A percentile compares a stretch with the other conserved stretches of the same genome.
Conservation (phyloP, 2,329 filamentous ascomycete species). For the Pseudogymnoascus sp. region DNA sequence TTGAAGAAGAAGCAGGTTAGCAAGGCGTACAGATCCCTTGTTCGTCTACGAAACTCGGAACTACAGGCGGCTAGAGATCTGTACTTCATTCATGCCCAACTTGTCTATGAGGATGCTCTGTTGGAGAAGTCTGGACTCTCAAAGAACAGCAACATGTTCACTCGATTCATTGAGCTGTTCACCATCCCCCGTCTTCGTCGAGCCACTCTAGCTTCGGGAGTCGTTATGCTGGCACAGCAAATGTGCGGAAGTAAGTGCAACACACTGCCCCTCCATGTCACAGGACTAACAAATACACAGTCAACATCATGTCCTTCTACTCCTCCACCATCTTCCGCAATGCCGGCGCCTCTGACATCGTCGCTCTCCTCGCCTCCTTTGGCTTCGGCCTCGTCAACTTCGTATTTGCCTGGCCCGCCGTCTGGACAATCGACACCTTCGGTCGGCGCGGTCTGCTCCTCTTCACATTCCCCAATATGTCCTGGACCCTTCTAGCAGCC, state of each 20-base stretch:
- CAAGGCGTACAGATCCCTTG: constrained; percentile 48
- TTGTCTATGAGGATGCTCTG: constrained; percentile 29
- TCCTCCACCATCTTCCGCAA: constrained; percentile 53
- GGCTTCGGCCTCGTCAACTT: constrained; percentile 60
- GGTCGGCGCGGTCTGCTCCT: constrained; percentile 53
- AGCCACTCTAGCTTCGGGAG: constrained; percentile 67
- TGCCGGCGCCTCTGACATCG: constrained; percentile 45
- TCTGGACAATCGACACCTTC: constrained; percentile 59
- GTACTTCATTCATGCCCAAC: constrained; percentile 55
- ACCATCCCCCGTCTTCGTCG: constrained; percentile 60
- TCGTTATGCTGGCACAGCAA: constrained; percentile 55
- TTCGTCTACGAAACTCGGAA: constrained; percentile 43
- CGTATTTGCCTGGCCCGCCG: constrained; percentile 56
- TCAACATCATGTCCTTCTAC: constrained; percentile 70
- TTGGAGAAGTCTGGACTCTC: constrained; percentile 32
- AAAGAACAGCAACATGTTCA: constrained; percentile 45
- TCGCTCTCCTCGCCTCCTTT: constrained; percentile 53
- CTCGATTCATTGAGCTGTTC: constrained; percentile 56
- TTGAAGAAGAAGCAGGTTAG: constrained; percentile 40
- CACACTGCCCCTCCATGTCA: background rate
- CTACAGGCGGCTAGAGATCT: constrained; percentile 52
- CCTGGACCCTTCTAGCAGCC: constrained; percentile 56
- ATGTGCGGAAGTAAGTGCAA: constrained; percentile 22
- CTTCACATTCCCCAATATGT: constrained; percentile 61
- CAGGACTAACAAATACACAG: constrained; percentile 16